Conservation (phyloP, 306 rosid species). For the Prunus salicina region DNA sequence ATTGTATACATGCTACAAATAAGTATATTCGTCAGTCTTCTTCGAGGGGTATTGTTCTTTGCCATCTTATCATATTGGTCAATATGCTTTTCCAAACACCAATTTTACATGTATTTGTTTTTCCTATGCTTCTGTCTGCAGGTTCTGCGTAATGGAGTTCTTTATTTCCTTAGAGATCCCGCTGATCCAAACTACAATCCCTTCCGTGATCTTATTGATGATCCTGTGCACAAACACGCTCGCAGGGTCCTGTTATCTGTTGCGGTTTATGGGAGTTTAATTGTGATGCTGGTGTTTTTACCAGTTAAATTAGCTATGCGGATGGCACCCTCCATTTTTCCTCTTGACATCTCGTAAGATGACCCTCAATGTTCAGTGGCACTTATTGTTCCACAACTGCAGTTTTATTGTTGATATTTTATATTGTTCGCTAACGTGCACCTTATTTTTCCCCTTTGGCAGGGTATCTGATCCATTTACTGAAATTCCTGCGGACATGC, state of each 20-base stretch:
- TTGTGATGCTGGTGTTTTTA: constrained; percentile 95
- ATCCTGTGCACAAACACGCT: constrained; percentile 99
- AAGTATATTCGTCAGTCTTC: constrained; percentile 99
- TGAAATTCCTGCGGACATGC: constrained; percentile 99
- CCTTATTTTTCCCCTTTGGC: constrained; percentile 26
- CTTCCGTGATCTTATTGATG: constrained; percentile 96
- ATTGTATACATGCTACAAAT: constrained; percentile 97
- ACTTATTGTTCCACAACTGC: neutral
- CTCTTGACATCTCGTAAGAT: constrained; percentile 93
- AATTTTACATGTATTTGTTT: neutral
- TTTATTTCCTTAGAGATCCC: constrained; percentile 96
- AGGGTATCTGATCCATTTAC: constrained; percentile 99
- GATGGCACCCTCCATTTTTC: constrained; percentile 85
- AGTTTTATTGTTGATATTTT: constrained; percentile 1
- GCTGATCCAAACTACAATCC: constrained; percentile 99
- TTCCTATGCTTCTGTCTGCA: constrained; percentile 32
- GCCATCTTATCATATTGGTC: constrained; percentile 2
- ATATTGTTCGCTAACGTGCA: constrained; percentile 21
- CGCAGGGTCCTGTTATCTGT: constrained; percentile 94
- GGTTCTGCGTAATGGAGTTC: constrained; percentile 97
- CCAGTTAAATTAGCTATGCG: constrained; percentile 98
- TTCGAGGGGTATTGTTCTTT: constrained; percentile 79
- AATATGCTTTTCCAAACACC: constrained; percentile 10
- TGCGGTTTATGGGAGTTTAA: constrained; percentile 96
- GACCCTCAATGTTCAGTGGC: constrained; percentile 10